Percentiles rank a stretch among this genome's conserved stretches.
phyloP scores from a whole-genome alignment of 257 asterid species.

The Salvia splendens region DNA sequence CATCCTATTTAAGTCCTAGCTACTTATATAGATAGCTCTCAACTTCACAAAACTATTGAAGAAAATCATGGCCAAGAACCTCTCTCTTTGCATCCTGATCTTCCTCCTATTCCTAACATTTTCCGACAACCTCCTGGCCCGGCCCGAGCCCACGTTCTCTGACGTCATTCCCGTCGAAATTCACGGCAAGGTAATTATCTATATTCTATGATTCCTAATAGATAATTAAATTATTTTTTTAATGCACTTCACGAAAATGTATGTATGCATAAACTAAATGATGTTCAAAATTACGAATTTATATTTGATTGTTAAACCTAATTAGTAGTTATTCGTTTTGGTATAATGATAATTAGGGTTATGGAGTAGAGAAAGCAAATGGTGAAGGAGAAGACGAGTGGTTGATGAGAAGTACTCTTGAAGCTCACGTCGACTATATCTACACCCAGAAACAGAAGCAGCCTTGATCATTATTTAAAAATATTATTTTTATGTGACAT shows the following conservation, averaged over 20 bases:
- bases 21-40: background rate
- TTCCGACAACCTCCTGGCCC: constrained; percentile 34
- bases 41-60: background rate
- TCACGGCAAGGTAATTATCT: constrained; percentile 28
- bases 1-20: background rate
- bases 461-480: constrained; percentile 38
- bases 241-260: background rate
- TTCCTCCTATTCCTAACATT: constrained; percentile 42
- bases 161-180: constrained; percentile 53
- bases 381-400: constrained; percentile 70
- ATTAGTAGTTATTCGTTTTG: background rate
- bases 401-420: constrained; percentile 70
- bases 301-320: background rate
- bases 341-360: constrained; percentile 32
- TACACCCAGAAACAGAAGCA: constrained; percentile 67
- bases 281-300: background rate
- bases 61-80: constrained; percentile 48
- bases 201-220: no score
- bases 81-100: constrained; percentile 37
- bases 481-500: background rate
- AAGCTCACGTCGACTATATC: constrained; percentile 72
- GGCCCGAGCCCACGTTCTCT: constrained; percentile 37
- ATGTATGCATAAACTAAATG: background rate
- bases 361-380: constrained; percentile 24
- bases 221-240: no score